Conservation (phyloP, 331 rosid species). For the Quercus tomentella region DNA sequence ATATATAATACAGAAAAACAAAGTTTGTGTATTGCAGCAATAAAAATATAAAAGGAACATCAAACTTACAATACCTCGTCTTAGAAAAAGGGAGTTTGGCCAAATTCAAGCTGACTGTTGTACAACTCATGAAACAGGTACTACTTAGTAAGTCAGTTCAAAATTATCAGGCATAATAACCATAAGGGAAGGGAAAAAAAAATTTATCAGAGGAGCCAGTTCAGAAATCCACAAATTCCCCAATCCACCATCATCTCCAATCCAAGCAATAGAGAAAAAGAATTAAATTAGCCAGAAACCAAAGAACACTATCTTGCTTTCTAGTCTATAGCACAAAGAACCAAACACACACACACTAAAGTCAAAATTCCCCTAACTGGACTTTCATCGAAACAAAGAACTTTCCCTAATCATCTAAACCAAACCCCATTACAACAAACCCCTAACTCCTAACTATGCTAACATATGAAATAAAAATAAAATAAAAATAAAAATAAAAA, state of each 20-base stretch:
- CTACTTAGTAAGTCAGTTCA: constrained; percentile 16
- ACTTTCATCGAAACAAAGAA: constrained; percentile 21
- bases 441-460: constrained; percentile 27
- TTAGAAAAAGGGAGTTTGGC: too few relatives aligned
- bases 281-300: constrained; percentile 18
- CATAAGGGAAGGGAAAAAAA: neutral
- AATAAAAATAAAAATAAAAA: too few relatives aligned
- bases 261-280: constrained; percentile 17
- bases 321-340: constrained; percentile 10
- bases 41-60: neutral
- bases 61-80: neutral
- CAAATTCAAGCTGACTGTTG: constrained; percentile 13
- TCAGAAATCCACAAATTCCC: constrained; percentile 13
- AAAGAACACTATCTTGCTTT: constrained; percentile 3
- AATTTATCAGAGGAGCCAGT: constrained; percentile 2
- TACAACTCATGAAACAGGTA: neutral
- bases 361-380: constrained; percentile 21
- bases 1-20: neutral
- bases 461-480: constrained; percentile 17
- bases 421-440: constrained; percentile 16
- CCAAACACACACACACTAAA: constrained; percentile 24
- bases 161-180: neutral
- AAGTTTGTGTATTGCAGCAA: neutral
- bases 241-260: constrained; percentile 3
- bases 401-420: constrained; percentile 26